phyloP scores from a whole-genome alignment of 495 filamentous ascomycete genomes.

The Xylaria sp. region DNA sequence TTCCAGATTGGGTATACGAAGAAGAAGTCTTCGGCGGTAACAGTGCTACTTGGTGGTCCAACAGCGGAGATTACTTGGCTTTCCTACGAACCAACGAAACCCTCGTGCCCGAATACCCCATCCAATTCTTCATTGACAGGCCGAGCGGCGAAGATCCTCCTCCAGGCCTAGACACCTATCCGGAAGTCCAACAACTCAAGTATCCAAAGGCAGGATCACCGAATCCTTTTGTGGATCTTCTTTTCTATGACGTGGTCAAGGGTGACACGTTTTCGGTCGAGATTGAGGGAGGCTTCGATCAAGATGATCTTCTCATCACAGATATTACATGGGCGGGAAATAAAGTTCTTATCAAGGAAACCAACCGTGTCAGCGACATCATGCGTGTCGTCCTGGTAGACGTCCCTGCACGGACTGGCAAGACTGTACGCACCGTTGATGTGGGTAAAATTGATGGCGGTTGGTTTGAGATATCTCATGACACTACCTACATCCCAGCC shows the following conservation, averaged over 20 bases:
- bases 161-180: constrained; percentile 84
- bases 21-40: constrained; percentile 88
- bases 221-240: constrained; percentile 85
- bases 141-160: constrained; percentile 78
- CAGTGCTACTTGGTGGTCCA: constrained; percentile 92
- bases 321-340: constrained; percentile 89
- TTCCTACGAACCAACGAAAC: constrained; percentile 95
- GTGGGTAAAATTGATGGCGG: constrained; percentile 86
- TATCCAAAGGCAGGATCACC: constrained; percentile 96
- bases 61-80: constrained; percentile 84
- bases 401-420: constrained; percentile 74
- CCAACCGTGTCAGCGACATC: constrained; percentile 92
- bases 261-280: constrained; percentile 80
- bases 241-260: constrained; percentile 87
- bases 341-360: constrained; percentile 85
- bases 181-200: constrained; percentile 90
- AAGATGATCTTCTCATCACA: constrained; percentile 88
- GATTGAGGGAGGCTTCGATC: constrained; percentile 76
- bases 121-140: constrained; percentile 90
- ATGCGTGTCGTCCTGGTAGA: constrained; percentile 87
- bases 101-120: constrained; percentile 87
- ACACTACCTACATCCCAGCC: constrained; percentile 85
- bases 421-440: constrained; percentile 77
- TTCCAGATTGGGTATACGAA: constrained; percentile 99
- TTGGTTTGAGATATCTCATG: constrained; percentile 94